These are phyloP conservation scores for Xylaria scruposa DNA, from an alignment of 495 filamentous ascomycete species.

Conservation along the genomic window DNA sequence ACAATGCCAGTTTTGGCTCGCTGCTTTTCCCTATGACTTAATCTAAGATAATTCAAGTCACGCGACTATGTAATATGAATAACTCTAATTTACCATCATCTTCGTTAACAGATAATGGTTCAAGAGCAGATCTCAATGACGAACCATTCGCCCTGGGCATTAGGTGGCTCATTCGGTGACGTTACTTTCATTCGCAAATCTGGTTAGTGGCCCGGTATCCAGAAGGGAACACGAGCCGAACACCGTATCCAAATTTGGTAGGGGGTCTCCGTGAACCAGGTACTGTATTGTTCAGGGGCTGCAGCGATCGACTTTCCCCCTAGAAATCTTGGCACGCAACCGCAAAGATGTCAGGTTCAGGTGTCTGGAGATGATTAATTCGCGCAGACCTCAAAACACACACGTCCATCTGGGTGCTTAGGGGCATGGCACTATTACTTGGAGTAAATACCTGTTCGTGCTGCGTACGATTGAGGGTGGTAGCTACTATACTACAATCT, in stretches of 20 bases:
- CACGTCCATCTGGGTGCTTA: neutral
- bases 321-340: conserved; percentile 5
- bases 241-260: neutral
- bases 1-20: neutral
- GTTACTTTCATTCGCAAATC: neutral
- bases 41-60: neutral
- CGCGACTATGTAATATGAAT: neutral
- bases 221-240: conserved; percentile 15
- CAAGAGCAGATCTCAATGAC: neutral
- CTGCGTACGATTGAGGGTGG: neutral
- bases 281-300: neutral
- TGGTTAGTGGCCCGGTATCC: neutral
- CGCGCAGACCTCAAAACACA: conserved; percentile 5
- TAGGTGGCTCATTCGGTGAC: conserved; percentile 5
- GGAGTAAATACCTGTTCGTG: neutral
- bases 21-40: neutral
- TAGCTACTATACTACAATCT: neutral
- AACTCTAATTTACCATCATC: neutral
- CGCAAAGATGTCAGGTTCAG: neutral
- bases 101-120: neutral
- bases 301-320: neutral
- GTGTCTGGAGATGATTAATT: neutral
- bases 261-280: conserved; percentile 4
- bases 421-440: neutral
- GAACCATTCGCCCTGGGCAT: neutral